Evolutionary conservation across 495 filamentous ascomycete species (phyloP), one percentile per base, ranked within the genome.

Genomic region (Melanomma pulvis-pyrius): DNA sequence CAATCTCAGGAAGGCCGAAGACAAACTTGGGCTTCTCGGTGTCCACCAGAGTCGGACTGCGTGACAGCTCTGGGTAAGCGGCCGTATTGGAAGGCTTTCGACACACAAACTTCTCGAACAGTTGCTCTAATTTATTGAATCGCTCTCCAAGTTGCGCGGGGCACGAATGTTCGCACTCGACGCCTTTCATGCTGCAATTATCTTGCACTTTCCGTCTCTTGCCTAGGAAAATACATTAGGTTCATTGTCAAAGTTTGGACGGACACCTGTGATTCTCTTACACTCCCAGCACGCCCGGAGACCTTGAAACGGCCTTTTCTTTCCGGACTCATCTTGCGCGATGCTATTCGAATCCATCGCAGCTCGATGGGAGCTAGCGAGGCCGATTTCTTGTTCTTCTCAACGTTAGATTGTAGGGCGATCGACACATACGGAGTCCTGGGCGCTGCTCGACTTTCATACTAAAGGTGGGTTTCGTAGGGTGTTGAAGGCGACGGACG

Each of bases 21-120:
- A 41, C 21, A 26, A 32, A 46, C 21, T 13, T 25, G 48, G 59
- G 34, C 17, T 39, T 24, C 21, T 24, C n/a, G 30, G 17, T 22
- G 15, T 25, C 39, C 26, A 36, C 24, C 11, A 48, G 41, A n/a
- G 59, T 59, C 11, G 51, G 19, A 34, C 59, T 63, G 8, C 53
- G 26, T 2, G 58, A 30, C 30, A 11, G 5, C 0, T 39, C 25
- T 24, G 54, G 24, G 12, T 4, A n/a, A 1, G 51, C n/a, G 5
- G n/a, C 32, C 2, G 25, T 15, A 46, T 21, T 49, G 1, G 59
- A 2, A 24, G 44, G 57, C 26, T 69, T 69, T 34, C 67, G 67
- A 36, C 67, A 69, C 15, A 65, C 67, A 36, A 60, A 69, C 30
- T 62, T 69, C 28, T 69, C 67, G 26, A 69, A 69, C 13, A 69